Evolutionary conservation across 352 stramenopile genomes (phyloP), one percentile per base, ranked within the genome.

Genomic region (Nothophytophthora sp.): DNA sequence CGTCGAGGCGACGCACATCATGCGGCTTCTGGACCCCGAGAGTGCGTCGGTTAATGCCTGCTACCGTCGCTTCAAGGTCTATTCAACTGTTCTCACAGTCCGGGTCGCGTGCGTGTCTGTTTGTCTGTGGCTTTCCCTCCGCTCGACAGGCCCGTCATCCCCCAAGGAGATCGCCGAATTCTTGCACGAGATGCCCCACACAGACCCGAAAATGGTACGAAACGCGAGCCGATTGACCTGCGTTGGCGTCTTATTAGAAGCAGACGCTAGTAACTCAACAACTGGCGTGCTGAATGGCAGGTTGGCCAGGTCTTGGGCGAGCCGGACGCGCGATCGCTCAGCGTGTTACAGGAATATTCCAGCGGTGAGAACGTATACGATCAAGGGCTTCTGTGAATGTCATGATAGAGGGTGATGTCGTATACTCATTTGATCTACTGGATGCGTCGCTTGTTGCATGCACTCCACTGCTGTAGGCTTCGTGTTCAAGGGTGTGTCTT

Each of bases 311-410:
- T 90, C 22, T 69, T 92, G 6, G 81, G 81, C 6, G 75, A 92
- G 52, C 77, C 77, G 1, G 73, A 90, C 29, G 68, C 67, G 20
- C 64, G 77, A 8, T 79, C 77, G 24, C 60, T 87, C 20, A 68
- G 53, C 37, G 72, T 90, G n/a, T 54, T 92, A 4, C 66, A 85
- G 47, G 81, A 82, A 49, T 92, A 92, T 27, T 73, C 81, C 11
- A 85, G 76, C 16, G 63, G 73, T 84, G 44, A 16, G 37, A 62
- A n/a, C n/a, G n/a, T n/a, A n/a, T n/a, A n/a, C n/a, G n/a, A n/a
- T n/a, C n/a, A n/a, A n/a, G n/a, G n/a, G n/a, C n/a, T n/a, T 33
- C 24, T 25, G 10, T 36, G 38, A 33, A 37, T 18, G 18, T 28
- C 36, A 12, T 23, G 8, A 38, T n/a, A 13, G 1, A 15, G 0